Evolutionary conservation across 192 early-diverging fungal genomes (phyloP), one percentile per base, ranked within the genome.

Genomic region (Ambispora gerdemannii): DNA sequence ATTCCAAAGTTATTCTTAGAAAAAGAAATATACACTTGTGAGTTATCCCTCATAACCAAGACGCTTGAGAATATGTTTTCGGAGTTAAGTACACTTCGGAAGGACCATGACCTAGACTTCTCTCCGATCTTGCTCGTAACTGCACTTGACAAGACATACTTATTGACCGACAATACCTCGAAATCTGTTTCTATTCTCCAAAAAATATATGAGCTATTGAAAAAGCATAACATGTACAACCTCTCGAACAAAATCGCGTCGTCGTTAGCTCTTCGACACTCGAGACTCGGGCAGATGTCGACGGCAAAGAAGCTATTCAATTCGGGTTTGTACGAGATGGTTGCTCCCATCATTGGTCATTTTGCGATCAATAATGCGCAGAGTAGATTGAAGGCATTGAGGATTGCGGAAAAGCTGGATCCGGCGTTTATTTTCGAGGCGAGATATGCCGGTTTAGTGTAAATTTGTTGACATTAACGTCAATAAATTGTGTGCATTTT

Each of bases 21-120:
- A n/a, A 15, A 43, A 2, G 4, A 22, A n/a, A n/a, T 13, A 13
- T 11, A 17, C 27, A 19, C 13, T 3, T 0, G 1, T 63, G 19
- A 63, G 35, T 20, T 11, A 25, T 63, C 62, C 31, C 62, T 22
- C 38, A 22, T 55, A 7, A 47, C 31, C 20, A 32, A 63, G 24
- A 7, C n/a, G 24, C n/a, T 47, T 1, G 10, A 20, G 17, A 7
- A 47, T 8, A 22, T 63, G 32, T 38, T 43, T 35, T 19, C 7
- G 22, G 62, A 63, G 27, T 43, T 36, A 27, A 4, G 30, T 4
- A 35, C 24, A 6, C 34, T 63, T 8, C 62, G 62, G 24, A 47
- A 20, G 24, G 25, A 63, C 2, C 32, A 43, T 43, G 62, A 63
- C 8, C 20, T 63, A 38, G 19, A 63, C 15, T 63, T 63, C 30